phyloP scores from a whole-genome alignment of 805 yeast genomes.

The Kockiozyma suomiensis region DNA sequence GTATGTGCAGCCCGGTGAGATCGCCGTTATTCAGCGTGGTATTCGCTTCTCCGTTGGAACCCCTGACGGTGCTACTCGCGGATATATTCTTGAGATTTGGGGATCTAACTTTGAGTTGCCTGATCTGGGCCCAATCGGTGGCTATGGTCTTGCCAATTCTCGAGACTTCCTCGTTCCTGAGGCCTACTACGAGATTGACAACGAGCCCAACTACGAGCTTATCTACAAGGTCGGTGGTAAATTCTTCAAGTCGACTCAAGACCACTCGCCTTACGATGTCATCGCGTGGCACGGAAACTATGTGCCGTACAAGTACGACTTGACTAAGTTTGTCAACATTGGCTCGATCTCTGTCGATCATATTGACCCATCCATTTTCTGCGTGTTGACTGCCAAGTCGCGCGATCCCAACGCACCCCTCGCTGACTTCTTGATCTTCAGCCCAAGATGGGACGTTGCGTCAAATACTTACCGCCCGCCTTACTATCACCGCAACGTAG shows the following conservation, averaged over 20 bases:
- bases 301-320: slow-evolving; percentile 40
- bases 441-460: slow-evolving; percentile 41
- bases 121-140: slow-evolving; percentile 41
- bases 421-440: slow-evolving; percentile 40
- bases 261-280: slow-evolving; percentile 39
- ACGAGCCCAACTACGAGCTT: slow-evolving; percentile 35
- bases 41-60: slow-evolving; percentile 34
- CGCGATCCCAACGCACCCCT: slow-evolving; percentile 37
- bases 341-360: slow-evolving; percentile 41
- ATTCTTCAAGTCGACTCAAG: slow-evolving; percentile 27
- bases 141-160: slow-evolving; percentile 40
- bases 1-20: slow-evolving; percentile 37
- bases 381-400: slow-evolving; percentile 34
- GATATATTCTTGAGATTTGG: slow-evolving; percentile 39
- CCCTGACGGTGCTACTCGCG: slow-evolving; percentile 33
- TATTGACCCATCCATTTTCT: slow-evolving; percentile 40
- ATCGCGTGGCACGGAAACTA: slow-evolving; percentile 41
- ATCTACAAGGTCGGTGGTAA: slow-evolving; percentile 28
- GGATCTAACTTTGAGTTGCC: slow-evolving; percentile 39
- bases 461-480: slow-evolving; percentile 41
- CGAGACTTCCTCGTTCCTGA: slow-evolving; percentile 39
- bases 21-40: slow-evolving; percentile 39
- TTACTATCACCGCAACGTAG: slow-evolving; percentile 39
- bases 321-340: slow-evolving; percentile 37
- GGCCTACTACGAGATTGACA: slow-evolving; percentile 37